Evolutionary conservation across 805 yeast genomes (phyloP), one percentile per base, ranked within the genome.

Genomic region (Candida takata): DNA sequence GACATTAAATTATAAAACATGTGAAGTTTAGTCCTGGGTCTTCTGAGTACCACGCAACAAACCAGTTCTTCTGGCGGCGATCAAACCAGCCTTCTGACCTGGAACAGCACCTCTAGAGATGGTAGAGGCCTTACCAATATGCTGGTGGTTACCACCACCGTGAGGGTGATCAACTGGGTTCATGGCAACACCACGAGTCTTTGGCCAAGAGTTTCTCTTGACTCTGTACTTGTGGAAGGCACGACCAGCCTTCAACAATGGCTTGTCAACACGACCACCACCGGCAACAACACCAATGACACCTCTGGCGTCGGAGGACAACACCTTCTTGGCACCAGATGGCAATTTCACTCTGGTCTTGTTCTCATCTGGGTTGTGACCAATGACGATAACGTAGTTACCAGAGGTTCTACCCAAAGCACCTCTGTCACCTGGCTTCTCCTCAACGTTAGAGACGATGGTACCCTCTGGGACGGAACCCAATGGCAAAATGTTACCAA

Each of bases 121-220:
- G 64, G 97, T 90, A 61, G 97, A 90, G 64, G 97, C 97, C 81
- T 90, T 90, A 87, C 97, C 97, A 77, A 88, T 90, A 73, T 90
- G 97, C 79, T 90, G 97, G 75, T 90, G 97, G 95, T 88, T 88
- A 90, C 98, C 98, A 90, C 98, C 97, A 85, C 98, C 98, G 73
- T 90, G 98, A 70, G 98, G 98, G 79, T 90, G 98, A 71, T 90
- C 98, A 70, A 90, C 98, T 72, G 97, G 97, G 79, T 90, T 90
- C 98, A 92, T 90, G 70, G 98, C 98, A 69, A 90, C 97, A 90
- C 97, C 98, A 79, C 97, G 87, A 66, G 97, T 92, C 84, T 86
- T 88, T 75, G 98, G 98, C 97, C 97, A 92, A 55, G 95, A 86
- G 95, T 92, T 87, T 78, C 97, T 81, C 94, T 92, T 92, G 64